Evolutionary conservation across 176 grass and related monocot genomes (phyloP), one percentile per base, ranked within the genome.

Genomic region (Paspalum vaginatum): DNA sequence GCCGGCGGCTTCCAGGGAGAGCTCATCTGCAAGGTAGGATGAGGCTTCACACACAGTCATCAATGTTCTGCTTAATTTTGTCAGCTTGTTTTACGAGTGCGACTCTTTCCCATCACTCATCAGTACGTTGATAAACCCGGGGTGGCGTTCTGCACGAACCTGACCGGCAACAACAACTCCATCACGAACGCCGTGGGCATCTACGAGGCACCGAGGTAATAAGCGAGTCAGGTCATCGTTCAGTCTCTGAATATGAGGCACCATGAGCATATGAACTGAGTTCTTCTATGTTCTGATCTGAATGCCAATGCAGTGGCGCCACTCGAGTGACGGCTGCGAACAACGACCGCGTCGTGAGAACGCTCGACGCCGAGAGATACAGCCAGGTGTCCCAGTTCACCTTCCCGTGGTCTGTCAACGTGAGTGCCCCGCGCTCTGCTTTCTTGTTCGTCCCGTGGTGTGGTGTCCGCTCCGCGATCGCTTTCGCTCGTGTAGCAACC

Each of bases 1-100:
- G 88, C 86, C 51, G 95, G 95, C 81, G 95, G 95, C 27, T 95
- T 98, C 79, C 90, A 81, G 39, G 95, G 95, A 58, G 95, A 98
- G 44, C 76, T 98, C 63, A 84, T 93, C 55, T 95, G 92, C 80
- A 95, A 95, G 92, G 92, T 98, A 84, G 25, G 15, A 40, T 3
- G 11, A 46, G 9, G 10, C 27, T 11, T 74, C 76, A 14, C 42
- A 57, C 2, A 2, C 11, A 20, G 1, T 45, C 10, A 15, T 80
- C 41, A 38, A 7, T 4, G 8, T 27, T 78, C 27, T 32, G 26
- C 9, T 72, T 6, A n/a, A 14, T 72, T 2, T 20, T 77, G 0
- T 51, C 10, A 81, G 58, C 57, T 73, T 38, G 50, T 20, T 8
- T 61, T 21, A 46, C n/a, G 5, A 32, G 42, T 15, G 9, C 15